Evolutionary conservation across 2,329 filamentous ascomycete species (phyloP).

Genomic region (Ceratocystis harringtonii): DNA sequence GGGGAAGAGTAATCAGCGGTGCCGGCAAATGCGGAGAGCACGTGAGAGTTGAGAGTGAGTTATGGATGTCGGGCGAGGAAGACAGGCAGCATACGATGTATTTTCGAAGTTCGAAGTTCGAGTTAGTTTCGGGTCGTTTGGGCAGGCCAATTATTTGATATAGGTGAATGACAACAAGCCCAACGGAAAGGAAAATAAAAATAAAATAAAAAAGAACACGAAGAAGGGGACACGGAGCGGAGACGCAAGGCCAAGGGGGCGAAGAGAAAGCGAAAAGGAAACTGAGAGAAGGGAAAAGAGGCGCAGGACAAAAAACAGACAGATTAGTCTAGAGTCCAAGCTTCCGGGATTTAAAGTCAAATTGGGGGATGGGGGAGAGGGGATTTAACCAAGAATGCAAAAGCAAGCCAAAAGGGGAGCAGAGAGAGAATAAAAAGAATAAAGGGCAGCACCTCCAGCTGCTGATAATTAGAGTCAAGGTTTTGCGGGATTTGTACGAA

Average conservation of each 20-base stretch:
- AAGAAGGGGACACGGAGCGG: neutral
- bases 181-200: neutral
- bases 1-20: neutral
- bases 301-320: neutral
- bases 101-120: neutral
- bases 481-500: constrained; percentile 1
- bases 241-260: neutral
- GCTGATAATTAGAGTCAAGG: too few relatives aligned
- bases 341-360: neutral
- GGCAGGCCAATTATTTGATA: too few relatives aligned
- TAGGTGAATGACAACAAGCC: too few relatives aligned
- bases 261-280: neutral
- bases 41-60: neutral
- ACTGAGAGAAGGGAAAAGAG: neutral
- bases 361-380: neutral
- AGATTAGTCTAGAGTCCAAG: neutral
- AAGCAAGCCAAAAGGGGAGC: neutral
- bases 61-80: too few relatives aligned
- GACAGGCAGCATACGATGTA: too few relatives aligned
- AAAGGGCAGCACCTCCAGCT: neutral
- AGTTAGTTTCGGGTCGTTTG: neutral
- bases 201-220: neutral
- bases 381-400: neutral
- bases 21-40: neutral
- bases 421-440: neutral